These are phyloP conservation scores for Candida mesenterica DNA, from an alignment of 1,139 yeast genomes.

Conservation along the genomic window DNA sequence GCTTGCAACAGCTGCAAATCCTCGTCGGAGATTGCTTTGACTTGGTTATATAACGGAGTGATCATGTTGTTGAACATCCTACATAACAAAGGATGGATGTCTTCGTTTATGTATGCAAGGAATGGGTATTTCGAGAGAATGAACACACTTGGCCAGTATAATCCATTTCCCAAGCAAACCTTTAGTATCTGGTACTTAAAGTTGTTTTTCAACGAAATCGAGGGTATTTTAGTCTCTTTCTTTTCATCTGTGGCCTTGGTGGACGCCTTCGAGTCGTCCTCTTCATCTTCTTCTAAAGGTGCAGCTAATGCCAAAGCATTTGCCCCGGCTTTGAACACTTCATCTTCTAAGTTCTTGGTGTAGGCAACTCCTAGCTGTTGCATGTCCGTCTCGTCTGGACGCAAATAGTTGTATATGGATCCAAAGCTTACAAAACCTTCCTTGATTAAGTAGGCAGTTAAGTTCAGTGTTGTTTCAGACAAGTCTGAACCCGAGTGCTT, in stretches of 20 bases:
- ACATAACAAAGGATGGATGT: conserved; percentile 48
- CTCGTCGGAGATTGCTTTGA: conserved; percentile 17
- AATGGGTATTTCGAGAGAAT: conserved; percentile 64
- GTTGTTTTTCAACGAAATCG: conserved; percentile 17
- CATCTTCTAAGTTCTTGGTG: conserved; percentile 55
- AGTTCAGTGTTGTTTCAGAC: conserved; percentile 47
- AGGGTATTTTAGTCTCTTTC: conserved; percentile 3
- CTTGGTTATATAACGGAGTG: conserved; percentile 44
- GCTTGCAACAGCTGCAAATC: conserved; percentile 23
- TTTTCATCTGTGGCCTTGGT: conserved; percentile 5
- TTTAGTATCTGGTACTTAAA: conserved; percentile 44
- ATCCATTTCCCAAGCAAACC: conserved; percentile 58
- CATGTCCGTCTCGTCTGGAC: conserved; percentile 47
- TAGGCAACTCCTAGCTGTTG: conserved; percentile 42
- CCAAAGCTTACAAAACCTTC: conserved; percentile 68
- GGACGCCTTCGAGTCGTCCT: conserved; percentile 23
- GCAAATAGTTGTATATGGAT: conserved; percentile 55
- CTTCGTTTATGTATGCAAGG: conserved; percentile 55
- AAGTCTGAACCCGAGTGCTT: conserved; percentile 29
- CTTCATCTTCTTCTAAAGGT: conserved; percentile 71
- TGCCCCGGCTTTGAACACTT: conserved; percentile 63
- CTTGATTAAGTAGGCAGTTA: conserved; percentile 58
- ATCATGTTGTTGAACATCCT: conserved; percentile 52
- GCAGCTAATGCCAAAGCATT: conserved; percentile 88
- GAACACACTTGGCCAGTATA: conserved; percentile 61